Percentiles rank a stretch among this genome's conserved stretches.
Conservation (phyloP, 2,329 filamentous ascomycete genomes). For the Allantophomopsis lycopodina region DNA sequence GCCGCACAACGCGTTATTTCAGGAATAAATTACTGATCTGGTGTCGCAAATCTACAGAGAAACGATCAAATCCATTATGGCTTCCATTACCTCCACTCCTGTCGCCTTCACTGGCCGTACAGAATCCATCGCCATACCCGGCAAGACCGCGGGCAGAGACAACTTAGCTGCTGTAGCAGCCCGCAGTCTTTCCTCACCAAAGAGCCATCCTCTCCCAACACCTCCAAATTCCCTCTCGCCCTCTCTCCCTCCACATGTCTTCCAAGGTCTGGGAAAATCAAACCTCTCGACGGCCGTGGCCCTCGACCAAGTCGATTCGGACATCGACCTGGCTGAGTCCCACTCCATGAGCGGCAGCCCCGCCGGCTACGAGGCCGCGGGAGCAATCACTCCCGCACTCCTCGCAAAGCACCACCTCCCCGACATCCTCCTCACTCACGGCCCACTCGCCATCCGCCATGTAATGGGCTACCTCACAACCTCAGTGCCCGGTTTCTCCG, state of each 20-base stretch:
- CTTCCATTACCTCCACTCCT: conserved; percentile 30
- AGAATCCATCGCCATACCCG: conserved; percentile 5
- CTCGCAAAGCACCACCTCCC: conserved; percentile 84
- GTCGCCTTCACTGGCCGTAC: conserved; percentile 6
- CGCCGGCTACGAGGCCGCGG: conserved; percentile 55
- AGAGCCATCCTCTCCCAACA: conserved; percentile 61
- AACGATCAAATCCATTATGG: conserved; percentile 28
- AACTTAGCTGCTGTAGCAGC: conserved; percentile 62
- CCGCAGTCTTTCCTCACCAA: conserved; percentile 39
- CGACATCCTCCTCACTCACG: conserved; percentile 78
- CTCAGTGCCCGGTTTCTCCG: conserved; percentile 82
- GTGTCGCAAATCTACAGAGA: conserved; percentile 17
- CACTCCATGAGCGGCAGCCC: conserved; percentile 31
- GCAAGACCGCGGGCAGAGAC: conserved; percentile 38
- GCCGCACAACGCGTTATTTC: background rate
- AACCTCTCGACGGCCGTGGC: conserved; percentile 20
- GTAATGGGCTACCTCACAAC: conserved; percentile 92
- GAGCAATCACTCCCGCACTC: conserved; percentile 72
- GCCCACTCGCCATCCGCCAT: conserved; percentile 85
- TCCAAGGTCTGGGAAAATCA: conserved; percentile 42
- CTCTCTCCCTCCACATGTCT: conserved; percentile 66
- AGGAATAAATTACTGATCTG: background rate
- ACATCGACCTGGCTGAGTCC: conserved; percentile 67
- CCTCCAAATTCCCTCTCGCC: conserved; percentile 94
- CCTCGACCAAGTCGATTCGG: conserved; percentile 63